These are phyloP conservation scores for Fusarium napiforme DNA, from an alignment of 2,329 filamentous ascomycete genomes.

Conservation along the genomic window DNA sequence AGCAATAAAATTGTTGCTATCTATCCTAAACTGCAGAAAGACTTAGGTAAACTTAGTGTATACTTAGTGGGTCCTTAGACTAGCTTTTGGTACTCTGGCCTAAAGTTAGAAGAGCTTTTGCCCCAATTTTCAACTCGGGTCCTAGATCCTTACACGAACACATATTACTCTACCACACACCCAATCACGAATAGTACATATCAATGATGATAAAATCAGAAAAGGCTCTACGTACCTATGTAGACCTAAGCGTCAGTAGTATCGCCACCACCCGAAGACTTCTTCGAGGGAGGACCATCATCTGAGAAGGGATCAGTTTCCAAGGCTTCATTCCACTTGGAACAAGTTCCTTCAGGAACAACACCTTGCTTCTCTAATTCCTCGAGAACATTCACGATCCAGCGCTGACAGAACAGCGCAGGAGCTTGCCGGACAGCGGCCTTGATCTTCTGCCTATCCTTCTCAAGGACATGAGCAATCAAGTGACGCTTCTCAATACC, in stretches of 20 bases:
- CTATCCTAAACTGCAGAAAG: not conserved
- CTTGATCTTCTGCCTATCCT: not conserved
- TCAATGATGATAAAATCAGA: too few relatives aligned
- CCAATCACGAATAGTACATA: not conserved
- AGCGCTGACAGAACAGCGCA: not conserved
- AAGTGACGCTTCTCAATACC: not conserved
- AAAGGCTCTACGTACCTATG: accelerated
- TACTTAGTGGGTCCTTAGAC: not conserved
- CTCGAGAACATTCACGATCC: not conserved
- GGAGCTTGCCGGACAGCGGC: not conserved
- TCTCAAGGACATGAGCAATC: not conserved
- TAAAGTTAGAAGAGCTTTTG: not conserved
- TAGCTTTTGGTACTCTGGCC: not conserved
- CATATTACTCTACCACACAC: not conserved
- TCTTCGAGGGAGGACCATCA: not conserved
- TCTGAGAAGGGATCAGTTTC: not conserved
- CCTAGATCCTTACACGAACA: not conserved
- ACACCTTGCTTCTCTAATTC: not conserved
- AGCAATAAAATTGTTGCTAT: not conserved
- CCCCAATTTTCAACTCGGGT: not conserved
- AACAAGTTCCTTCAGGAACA: not conserved
- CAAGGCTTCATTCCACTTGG: not conserved
- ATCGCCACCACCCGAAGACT: not conserved
- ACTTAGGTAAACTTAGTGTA: not conserved
- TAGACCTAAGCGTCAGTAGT: not conserved